Evolutionary conservation across 2,329 filamentous ascomycete genomes (phyloP).

Genomic region (Ophiostoma sp.): DNA sequence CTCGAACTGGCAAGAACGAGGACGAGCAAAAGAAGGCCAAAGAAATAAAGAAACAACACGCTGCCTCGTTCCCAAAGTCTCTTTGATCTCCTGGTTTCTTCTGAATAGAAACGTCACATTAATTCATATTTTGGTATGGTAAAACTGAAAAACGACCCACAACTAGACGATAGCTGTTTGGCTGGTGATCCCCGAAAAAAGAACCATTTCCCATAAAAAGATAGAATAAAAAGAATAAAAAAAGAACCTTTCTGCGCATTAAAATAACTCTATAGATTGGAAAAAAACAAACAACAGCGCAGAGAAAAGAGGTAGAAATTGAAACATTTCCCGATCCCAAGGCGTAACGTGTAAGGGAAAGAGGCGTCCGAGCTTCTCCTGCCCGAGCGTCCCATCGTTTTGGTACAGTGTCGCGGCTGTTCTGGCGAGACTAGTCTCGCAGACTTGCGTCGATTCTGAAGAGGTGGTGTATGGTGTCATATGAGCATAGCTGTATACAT

Average conservation of each 20-base stretch:
- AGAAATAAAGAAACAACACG: background rate
- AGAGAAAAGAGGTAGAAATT: background rate
- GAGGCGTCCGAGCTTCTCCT: background rate
- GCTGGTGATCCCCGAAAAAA: background rate
- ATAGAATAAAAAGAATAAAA: background rate
- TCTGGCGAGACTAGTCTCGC: background rate
- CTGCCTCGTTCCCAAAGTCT: background rate
- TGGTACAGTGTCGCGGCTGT: background rate
- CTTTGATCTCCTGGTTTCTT: background rate
- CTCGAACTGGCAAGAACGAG: background rate
- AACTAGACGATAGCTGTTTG: background rate
- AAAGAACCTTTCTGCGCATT: constrained; percentile 3
- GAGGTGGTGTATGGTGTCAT: background rate
- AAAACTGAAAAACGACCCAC: background rate
- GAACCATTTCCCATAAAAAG: background rate
- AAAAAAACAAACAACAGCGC: background rate
- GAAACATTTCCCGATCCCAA: background rate
- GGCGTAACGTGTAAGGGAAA: background rate
- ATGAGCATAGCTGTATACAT: background rate
- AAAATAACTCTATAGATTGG: constrained; percentile 10
- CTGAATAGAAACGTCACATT: background rate
- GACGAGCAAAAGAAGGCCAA: background rate
- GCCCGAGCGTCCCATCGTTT: background rate
- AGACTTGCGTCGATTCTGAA: background rate
- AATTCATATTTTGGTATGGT: background rate